Evolutionary conservation across 208 protist genomes (phyloP), one percentile per base, ranked within the genome.

Genomic region (Leishmania turanica): DNA sequence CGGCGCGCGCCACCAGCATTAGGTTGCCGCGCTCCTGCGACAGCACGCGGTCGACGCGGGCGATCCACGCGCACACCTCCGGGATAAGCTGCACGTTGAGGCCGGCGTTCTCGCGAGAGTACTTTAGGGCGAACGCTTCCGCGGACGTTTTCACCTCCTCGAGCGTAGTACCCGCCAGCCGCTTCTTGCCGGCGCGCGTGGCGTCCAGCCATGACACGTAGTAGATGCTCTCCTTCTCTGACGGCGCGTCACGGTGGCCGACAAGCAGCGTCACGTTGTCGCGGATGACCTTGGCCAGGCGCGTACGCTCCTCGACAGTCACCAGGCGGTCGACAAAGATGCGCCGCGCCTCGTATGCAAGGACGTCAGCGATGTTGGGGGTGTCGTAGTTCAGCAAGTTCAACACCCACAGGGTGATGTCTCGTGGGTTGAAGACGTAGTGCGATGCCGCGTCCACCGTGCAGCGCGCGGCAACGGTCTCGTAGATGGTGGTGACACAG

Each of bases 391-490:
- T 91, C 34, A 98, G 86, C 78, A 99, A 81, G 72, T 97, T 96
- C 56, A 98, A 78, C 24, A 94, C 91, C 98, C 98, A 99, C 79
- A 89, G 90, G 34, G 98, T 99, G 27, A 99, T 83, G 79, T 99
- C 98, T 77, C 98, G 98, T 37, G 99, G 99, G 65, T 98, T 99
- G 85, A 99, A 99, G 78, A 99, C 87, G 92, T 99, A 99, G 85
- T 99, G 99, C 31, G 97, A 96, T 40, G 97, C 92, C 31, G 97
- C 90, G 86, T 99, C 98, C 0, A 98, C 92, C 17, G 97, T 98
- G 86, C 96, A 99, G 54, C 92, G 89, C n/a, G 85, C 82, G 31
- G 87, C 66, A 47, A 99, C 92, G 27, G 87, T 82, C 81, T 99
- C 93, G 88, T 99, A 99, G 8, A 99, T 90, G 45, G 93, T 96